Evolutionary conservation across 306 rosid genomes (phyloP).

Genomic region (Citrullus amarus): DNA sequence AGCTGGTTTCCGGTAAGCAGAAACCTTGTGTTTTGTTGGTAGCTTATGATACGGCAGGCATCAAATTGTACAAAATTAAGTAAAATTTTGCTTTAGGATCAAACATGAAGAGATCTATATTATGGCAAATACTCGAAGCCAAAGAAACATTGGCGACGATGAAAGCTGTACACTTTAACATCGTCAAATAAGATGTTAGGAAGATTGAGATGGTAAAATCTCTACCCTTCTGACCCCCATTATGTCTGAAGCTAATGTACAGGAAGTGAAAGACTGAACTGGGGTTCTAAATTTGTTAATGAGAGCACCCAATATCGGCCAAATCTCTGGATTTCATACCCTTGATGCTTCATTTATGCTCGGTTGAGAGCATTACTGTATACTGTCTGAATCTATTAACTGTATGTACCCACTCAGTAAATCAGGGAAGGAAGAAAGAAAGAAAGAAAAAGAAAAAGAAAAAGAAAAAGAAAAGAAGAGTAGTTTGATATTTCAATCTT

Average conservation of each 20-base stretch:
- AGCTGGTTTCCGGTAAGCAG: not conserved
- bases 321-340: not conserved
- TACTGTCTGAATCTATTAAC: not conserved
- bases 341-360: not conserved
- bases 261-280: not conserved
- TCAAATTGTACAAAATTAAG: constrained; percentile 10
- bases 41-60: constrained; percentile 2
- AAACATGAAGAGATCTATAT: not conserved
- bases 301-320: not conserved
- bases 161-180: not conserved
- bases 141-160: not conserved
- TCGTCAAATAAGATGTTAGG: not conserved
- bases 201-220: constrained; percentile 10
- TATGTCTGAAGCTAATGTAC: constrained; percentile 8
- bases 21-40: constrained; percentile 1
- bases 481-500: no score
- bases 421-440: not conserved
- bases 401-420: not conserved
- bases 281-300: constrained; percentile 3
- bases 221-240: not conserved
- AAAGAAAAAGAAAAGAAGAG: no score
- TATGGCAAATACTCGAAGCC: not conserved
- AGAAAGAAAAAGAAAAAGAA: not conserved
- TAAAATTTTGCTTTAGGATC: not conserved
- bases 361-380: not conserved